These are phyloP conservation scores for Chaetoceros tenuissimus DNA, from an alignment of 108 stramenopile genomes.

Conservation along the genomic window DNA sequence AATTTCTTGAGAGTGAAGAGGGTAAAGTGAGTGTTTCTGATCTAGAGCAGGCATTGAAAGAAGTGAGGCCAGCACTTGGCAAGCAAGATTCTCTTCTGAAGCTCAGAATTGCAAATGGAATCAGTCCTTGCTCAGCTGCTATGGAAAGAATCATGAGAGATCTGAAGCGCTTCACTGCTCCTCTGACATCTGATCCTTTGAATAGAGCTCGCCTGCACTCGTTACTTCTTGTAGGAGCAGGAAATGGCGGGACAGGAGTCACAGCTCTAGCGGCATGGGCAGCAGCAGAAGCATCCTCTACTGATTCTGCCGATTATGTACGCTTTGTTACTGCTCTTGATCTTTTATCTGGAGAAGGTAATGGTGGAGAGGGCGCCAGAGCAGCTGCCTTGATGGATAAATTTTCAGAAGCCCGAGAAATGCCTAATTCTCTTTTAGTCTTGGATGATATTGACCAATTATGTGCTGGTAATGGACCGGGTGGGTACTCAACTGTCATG, in stretches of 20 bases:
- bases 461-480: conserved; percentile 45
- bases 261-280: conserved; percentile 58
- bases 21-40: conserved; percentile 25
- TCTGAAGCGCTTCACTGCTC: conserved; percentile 49
- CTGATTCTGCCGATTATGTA: conserved; percentile 50
- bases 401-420: conserved; percentile 58
- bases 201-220: conserved; percentile 35
- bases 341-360: conserved; percentile 33
- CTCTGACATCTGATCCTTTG: conserved; percentile 6
- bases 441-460: conserved; percentile 76
- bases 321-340: conserved; percentile 63
- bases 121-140: conserved; percentile 44
- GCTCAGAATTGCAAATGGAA: conserved; percentile 51
- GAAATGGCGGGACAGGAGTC: conserved; percentile 25
- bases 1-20: too few relatives aligned
- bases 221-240: conserved; percentile 47
- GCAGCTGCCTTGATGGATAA: conserved; percentile 57
- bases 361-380: conserved; percentile 54
- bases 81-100: conserved; percentile 68
- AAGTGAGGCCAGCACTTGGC: conserved; percentile 64
- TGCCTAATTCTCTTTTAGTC: conserved; percentile 51
- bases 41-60: conserved; percentile 42
- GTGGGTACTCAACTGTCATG: conserved; percentile 66
- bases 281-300: conserved; percentile 47
- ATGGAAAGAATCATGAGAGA: conserved; percentile 54